Percentiles rank a stretch among this genome's conserved stretches.
Conservation (phyloP, 306 rosid genomes). For the Quercus gilva region DNA sequence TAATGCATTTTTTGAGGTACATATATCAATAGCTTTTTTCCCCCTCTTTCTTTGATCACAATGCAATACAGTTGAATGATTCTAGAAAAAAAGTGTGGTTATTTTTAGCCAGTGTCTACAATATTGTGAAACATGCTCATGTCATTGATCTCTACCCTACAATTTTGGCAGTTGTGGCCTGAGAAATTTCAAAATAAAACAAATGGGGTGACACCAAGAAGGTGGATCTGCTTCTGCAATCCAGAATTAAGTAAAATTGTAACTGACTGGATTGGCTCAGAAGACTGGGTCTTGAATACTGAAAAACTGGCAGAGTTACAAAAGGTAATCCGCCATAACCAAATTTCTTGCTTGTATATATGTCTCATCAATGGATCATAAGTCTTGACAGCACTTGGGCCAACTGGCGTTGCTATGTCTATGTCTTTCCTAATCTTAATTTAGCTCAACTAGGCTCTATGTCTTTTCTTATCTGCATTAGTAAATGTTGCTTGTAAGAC, state of each 20-base stretch:
- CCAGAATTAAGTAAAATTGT: conserved; percentile 75
- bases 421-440: neutral
- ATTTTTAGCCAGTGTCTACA: conserved; percentile 6
- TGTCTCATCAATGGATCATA: conserved; percentile 12
- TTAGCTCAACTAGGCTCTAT: neutral
- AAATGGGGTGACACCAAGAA: conserved; percentile 97
- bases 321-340: conserved; percentile 46
- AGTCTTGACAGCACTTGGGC: neutral
- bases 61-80: conserved; percentile 9
- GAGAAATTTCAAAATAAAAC: conserved; percentile 96
- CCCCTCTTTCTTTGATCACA: neutral
- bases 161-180: conserved; percentile 85
- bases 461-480: neutral
- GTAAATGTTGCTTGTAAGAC: neutral
- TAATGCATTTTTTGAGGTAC: conserved; percentile 81
- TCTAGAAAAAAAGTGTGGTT: conserved; percentile 16
- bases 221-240: conserved; percentile 97
- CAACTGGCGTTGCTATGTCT: neutral
- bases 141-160: conserved; percentile 25
- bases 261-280: conserved; percentile 75
- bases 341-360: conserved; percentile 5
- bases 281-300: conserved; percentile 86
- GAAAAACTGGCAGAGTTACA: conserved; percentile 74
- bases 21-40: conserved; percentile 5
- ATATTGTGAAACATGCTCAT: conserved; percentile 2